Percentiles rank a stretch among this genome's conserved stretches.
phyloP scores from a whole-genome alignment of 2,329 filamentous ascomycete genomes.

The Trematosphaeria pertusa region DNA sequence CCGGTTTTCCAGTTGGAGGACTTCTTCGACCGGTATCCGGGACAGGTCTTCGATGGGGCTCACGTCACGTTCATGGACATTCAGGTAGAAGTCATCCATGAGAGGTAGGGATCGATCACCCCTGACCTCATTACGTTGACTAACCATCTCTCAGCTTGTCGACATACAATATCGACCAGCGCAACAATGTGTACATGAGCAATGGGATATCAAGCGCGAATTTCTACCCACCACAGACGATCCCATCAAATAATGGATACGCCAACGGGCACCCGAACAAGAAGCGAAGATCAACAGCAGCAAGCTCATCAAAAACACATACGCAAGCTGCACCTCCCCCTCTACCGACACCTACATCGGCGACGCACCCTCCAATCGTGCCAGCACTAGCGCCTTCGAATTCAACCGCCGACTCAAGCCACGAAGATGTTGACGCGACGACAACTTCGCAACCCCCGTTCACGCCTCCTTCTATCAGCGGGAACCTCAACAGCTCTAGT shows the following conservation, averaged over 20 bases:
- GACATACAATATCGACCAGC: constrained; percentile 46
- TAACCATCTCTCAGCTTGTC: constrained; percentile 33
- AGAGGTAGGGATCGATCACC: constrained; percentile 53
- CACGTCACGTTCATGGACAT: constrained; percentile 76
- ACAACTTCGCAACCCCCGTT: constrained; percentile 33
- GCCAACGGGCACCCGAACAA: constrained; percentile 41
- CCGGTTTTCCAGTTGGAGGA: constrained; percentile 85
- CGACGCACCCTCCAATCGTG: constrained; percentile 31
- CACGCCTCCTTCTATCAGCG: constrained; percentile 34
- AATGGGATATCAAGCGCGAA: constrained; percentile 33
- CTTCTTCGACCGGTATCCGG: constrained; percentile 84
- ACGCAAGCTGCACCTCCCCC: constrained; percentile 28
- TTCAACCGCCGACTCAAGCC: constrained; percentile 30
- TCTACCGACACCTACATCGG: constrained; percentile 40
- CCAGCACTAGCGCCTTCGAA: constrained; percentile 21
- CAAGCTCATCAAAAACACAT: constrained; percentile 28
- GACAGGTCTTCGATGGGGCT: constrained; percentile 74
- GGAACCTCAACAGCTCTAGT: constrained; percentile 23
- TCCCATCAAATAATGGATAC: constrained; percentile 34
- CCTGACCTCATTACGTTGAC: constrained; percentile 1
- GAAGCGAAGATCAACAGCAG: constrained; percentile 43
- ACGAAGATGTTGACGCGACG: constrained; percentile 26
- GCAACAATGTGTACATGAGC: constrained; percentile 47
- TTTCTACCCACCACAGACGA: constrained; percentile 29
- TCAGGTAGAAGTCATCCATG: constrained; percentile 65